These are phyloP conservation scores for Diplodia intermedia DNA, from an alignment of 2,329 filamentous ascomycete species.

Conservation along the genomic window DNA sequence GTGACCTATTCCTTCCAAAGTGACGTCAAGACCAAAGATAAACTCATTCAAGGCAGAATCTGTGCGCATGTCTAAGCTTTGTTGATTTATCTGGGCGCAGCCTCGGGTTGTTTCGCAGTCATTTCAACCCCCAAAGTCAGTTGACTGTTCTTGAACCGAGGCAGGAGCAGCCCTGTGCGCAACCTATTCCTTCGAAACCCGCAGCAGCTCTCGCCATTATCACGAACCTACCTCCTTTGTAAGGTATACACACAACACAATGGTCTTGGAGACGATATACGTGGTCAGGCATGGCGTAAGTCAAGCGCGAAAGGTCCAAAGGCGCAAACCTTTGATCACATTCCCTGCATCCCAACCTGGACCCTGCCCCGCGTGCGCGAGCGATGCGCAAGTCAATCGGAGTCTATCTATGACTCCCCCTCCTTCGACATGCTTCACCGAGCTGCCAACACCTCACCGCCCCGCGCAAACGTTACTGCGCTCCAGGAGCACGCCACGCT, in stretches of 20 bases:
- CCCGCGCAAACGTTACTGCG: background rate
- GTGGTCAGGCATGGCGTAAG: slow-evolving; percentile 60
- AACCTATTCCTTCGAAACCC: slow-evolving; percentile 10
- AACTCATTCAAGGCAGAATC: slow-evolving; percentile 16
- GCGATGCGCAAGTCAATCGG: slow-evolving; percentile 7
- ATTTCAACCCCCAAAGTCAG: background rate
- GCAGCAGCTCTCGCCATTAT: slow-evolving; percentile 19
- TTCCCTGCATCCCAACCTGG: slow-evolving; percentile 23
- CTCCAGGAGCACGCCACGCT: slow-evolving; percentile 33
- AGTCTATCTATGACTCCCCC: slow-evolving; percentile 33
- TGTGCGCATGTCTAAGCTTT: background rate
- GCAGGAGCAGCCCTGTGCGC: slow-evolving; percentile 26
- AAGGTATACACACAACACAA: slow-evolving; percentile 32
- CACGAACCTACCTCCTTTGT: slow-evolving; percentile 5
- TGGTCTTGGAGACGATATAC: slow-evolving; percentile 57
- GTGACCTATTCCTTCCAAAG: slow-evolving; percentile 6
- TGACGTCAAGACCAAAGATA: slow-evolving; percentile 24
- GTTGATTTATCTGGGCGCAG: background rate
- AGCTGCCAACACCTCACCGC: background rate
- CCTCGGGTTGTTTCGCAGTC: background rate
- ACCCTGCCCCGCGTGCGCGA: slow-evolving; percentile 12
- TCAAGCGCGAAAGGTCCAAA: slow-evolving; percentile 35
- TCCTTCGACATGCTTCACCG: background rate
- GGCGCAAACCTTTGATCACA: background rate
- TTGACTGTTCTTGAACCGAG: slow-evolving; percentile 22